These are phyloP conservation scores for Candida xyloterini DNA, from an alignment of 805 yeast species.

Conservation along the genomic window DNA sequence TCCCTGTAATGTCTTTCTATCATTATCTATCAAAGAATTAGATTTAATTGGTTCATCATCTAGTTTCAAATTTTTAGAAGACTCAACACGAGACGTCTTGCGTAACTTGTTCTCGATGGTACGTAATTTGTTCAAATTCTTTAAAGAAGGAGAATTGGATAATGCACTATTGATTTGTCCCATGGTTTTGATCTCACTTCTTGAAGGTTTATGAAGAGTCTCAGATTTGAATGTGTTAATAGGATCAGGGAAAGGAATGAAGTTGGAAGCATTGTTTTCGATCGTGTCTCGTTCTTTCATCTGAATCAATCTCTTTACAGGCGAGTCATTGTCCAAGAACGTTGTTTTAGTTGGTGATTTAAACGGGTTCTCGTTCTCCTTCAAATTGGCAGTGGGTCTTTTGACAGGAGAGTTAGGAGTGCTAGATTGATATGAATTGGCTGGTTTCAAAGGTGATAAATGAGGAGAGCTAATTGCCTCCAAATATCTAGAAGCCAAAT, in stretches of 20 bases:
- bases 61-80: slow-evolving; percentile 8
- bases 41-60: slow-evolving; percentile 2
- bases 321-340: slow-evolving; percentile 18
- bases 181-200: slow-evolving; percentile 31
- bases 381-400: slow-evolving; percentile 16
- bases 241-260: slow-evolving; percentile 25
- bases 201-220: slow-evolving; percentile 16
- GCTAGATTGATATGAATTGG: slow-evolving; percentile 8
- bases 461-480: slow-evolving; percentile 29
- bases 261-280: slow-evolving; percentile 25
- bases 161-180: slow-evolving; percentile 33
- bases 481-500: slow-evolving; percentile 30
- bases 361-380: slow-evolving; percentile 28
- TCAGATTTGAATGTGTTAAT: slow-evolving; percentile 1
- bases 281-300: slow-evolving; percentile 33
- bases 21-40: slow-evolving; percentile 29
- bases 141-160: slow-evolving; percentile 36
- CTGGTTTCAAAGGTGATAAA: slow-evolving; percentile 23
- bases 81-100: slow-evolving; percentile 14
- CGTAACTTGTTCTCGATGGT: slow-evolving; percentile 29
- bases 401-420: slow-evolving; percentile 10
- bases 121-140: slow-evolving; percentile 32
- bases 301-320: slow-evolving; percentile 33
- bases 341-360: slow-evolving; percentile 13
- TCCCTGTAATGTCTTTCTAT: slow-evolving; percentile 27